Percentiles rank a stretch among this genome's conserved stretches.
These are phyloP conservation scores for Curvularia eragrostidis DNA, from an alignment of 2,329 filamentous ascomycete genomes.

Conservation along the genomic window DNA sequence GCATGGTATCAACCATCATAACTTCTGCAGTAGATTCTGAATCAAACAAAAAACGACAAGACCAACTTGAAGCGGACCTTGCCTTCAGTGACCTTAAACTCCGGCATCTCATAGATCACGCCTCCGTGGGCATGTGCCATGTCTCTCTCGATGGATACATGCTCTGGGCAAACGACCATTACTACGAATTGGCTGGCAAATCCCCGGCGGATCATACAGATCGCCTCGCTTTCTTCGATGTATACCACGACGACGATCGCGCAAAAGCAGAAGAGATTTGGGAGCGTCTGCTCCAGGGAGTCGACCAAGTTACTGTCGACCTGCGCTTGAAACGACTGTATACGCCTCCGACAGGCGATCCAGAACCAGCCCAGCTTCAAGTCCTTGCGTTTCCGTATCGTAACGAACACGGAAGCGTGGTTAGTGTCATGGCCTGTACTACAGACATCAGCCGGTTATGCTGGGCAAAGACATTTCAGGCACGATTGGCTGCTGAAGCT, in stretches of 20 bases:
- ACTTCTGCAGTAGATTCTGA: conserved; percentile 32
- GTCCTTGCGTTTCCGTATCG: conserved; percentile 47
- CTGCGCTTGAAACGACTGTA: conserved; percentile 42
- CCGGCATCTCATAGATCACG: conserved; percentile 46
- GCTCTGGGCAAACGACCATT: conserved; percentile 47
- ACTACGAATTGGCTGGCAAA: conserved; percentile 39
- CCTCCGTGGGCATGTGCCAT: conserved; percentile 46
- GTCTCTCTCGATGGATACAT: conserved; percentile 38
- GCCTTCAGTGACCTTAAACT: conserved; percentile 45
- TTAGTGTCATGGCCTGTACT: conserved; percentile 48
- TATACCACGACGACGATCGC: conserved; percentile 38
- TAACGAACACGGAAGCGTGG: conserved; percentile 38
- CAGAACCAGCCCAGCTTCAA: conserved; percentile 42
- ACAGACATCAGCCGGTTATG: conserved; percentile 51
- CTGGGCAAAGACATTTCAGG: conserved; percentile 50
- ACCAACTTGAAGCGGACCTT: conserved; percentile 43
- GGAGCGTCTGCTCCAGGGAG: conserved; percentile 33
- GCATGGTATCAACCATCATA: conserved; percentile 43
- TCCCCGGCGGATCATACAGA: conserved; percentile 24
- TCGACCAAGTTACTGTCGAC: conserved; percentile 36
- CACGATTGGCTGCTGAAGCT: conserved; percentile 47
- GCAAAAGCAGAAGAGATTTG: conserved; percentile 34
- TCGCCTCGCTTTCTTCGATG: conserved; percentile 33
- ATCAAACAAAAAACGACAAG: conserved; percentile 33
- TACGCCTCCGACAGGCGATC: conserved; percentile 39